Conservation (phyloP, 306 rosid species). For the Senna siamea region DNA sequence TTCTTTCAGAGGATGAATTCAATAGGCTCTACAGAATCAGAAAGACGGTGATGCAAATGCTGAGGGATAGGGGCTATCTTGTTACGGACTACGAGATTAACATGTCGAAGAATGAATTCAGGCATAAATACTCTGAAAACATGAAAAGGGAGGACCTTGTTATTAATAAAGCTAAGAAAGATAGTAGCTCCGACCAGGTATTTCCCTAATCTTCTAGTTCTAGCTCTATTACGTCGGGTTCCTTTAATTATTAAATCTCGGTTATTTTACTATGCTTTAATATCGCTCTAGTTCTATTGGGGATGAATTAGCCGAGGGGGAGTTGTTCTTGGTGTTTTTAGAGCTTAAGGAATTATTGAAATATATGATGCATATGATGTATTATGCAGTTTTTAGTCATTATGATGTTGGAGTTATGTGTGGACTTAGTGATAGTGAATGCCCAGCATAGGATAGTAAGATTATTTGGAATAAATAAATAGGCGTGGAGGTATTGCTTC, state of each 20-base stretch:
- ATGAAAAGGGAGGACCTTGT: constrained; percentile 71
- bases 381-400: background rate
- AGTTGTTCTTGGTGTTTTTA: background rate
- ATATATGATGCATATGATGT: background rate
- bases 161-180: constrained; percentile 54
- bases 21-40: constrained; percentile 53
- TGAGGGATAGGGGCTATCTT: constrained; percentile 56
- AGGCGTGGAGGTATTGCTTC: background rate
- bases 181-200: constrained; percentile 57
- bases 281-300: background rate
- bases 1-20: constrained; percentile 57
- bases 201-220: background rate
- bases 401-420: background rate
- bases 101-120: constrained; percentile 56
- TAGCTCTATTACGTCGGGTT: background rate
- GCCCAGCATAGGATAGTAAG: background rate
- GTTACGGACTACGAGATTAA: constrained; percentile 60
- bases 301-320: background rate
- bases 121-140: constrained; percentile 44
- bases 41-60: constrained; percentile 64
- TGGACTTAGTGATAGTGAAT: background rate
- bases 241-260: background rate
- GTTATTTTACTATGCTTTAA: background rate
- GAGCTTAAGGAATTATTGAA: too few species aligned
- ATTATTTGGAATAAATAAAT: background rate